Evolutionary conservation across 306 rosid genomes (phyloP).

Genomic region (Cucurbita pepo): DNA sequence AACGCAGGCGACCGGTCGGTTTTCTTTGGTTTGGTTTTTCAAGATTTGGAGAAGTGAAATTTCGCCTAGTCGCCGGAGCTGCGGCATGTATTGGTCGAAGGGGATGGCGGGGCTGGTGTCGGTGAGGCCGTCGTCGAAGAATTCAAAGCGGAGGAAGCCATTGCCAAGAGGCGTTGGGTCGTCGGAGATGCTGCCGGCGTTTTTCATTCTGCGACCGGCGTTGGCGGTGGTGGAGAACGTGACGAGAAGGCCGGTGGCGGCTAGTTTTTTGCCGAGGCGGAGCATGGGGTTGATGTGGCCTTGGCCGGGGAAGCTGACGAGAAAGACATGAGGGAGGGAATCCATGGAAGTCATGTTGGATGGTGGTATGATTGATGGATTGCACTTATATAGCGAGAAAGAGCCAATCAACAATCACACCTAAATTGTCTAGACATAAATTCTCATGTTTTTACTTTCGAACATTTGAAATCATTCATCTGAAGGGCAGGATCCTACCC

Average conservation of each 20-base stretch:
- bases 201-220: constrained; percentile 14
- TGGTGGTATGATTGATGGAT: too few species aligned
- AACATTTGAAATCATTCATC: too few species aligned
- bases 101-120: not conserved
- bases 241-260: constrained; percentile 32
- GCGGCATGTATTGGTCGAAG: constrained; percentile 8
- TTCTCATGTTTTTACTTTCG: too few species aligned
- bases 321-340: constrained; percentile 20
- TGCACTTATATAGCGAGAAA: too few species aligned
- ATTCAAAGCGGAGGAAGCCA: constrained; percentile 37
- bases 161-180: constrained; percentile 4
- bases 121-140: constrained; percentile 23
- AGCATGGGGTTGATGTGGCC: constrained; percentile 58
- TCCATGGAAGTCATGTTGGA: not conserved
- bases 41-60: constrained; percentile 4
- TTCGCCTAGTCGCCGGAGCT: constrained; percentile 21
- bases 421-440: too few species aligned
- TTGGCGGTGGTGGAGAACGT: constrained; percentile 16
- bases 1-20: constrained; percentile 18
- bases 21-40: not conserved
- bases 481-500: too few species aligned
- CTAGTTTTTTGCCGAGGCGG: constrained; percentile 29
- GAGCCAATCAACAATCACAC: too few species aligned
- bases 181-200: constrained; percentile 7
- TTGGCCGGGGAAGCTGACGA: constrained; percentile 39